Base-by-base conservation (phyloP, 2,329 filamentous ascomycete genomes). In the Emericellopsis cladophorae region DNA sequence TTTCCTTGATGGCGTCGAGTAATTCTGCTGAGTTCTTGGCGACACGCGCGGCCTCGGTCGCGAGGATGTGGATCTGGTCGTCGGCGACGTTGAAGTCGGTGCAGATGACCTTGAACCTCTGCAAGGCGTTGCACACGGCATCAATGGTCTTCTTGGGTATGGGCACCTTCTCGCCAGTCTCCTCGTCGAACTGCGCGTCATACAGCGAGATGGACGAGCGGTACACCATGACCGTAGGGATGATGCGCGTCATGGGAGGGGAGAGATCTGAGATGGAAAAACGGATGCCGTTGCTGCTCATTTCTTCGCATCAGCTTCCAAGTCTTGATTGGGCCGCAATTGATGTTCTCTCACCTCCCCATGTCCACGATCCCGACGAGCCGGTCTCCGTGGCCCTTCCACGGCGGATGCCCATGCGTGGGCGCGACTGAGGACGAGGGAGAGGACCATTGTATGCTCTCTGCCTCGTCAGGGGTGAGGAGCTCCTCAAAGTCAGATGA, bases 231-330 rank as follows among this genome's bases (percentile, higher is more conserved):
- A 62, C 48, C 8, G 59, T 60, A 2, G 80, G 81, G 42, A 84
- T 63, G 38, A 77, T 73, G 23, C 80, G 74, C 9, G 76, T 67
- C 16, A 72, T 74, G 5, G 67, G 64, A 9, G 72, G 40, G 12
- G 55, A 55, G 18, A 58, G 44, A 38, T 58, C 55, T 16, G 55
- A 54, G 44, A 85, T 79, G 9, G 79, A 83, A 60, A 84, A 81
- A 31, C 81, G 78, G 45, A 85, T 81, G 44, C 81, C 81, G 60
- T 85, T 84, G 59, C 79, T 74, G 23, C 4, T 29, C 37, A 50
- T 35, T 51, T 40, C 15, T 4, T 14, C 10, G 10, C 6, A 18
- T n/a, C 10, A 8, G 33, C 33, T 12, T 29, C 26, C 26, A 9
- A 29, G 36, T 40, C 40, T 40, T 33, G 31, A 15, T 4, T 33